Evolutionary conservation across 164 flowering plant genomes (phyloP).

Genomic region (Umbellularia californica): DNA sequence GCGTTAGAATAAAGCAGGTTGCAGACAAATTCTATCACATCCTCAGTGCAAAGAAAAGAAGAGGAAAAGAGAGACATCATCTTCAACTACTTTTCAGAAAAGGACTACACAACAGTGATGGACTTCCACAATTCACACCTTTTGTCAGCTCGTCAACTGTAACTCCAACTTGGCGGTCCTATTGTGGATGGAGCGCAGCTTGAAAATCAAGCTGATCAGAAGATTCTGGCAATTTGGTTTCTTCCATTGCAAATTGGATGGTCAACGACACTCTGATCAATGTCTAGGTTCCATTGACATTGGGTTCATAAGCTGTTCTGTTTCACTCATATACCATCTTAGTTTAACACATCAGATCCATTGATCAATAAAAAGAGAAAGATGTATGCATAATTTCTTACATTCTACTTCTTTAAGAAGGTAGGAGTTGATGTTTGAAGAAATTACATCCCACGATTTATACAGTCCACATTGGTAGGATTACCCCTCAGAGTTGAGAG

Average conservation of each 20-base stretch:
- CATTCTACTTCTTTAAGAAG: no score
- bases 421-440: background rate
- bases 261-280: no score
- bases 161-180: background rate
- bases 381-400: no score
- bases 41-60: background rate
- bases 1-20: background rate
- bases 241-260: no score
- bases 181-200: background rate
- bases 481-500: background rate
- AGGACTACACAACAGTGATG: background rate
- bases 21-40: conserved; percentile 2
- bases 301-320: no score
- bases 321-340: no score
- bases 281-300: no score
- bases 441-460: background rate
- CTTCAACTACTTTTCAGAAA: conserved; percentile 8
- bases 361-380: no score
- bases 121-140: background rate
- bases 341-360: no score
- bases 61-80: conserved; percentile 1
- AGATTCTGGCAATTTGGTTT: background rate
- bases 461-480: background rate
- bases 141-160: background rate
- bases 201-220: background rate